Evolutionary conservation across 1,284 basidiomycete genomes (phyloP).

Genomic region (Microbotryum scabiosae): DNA sequence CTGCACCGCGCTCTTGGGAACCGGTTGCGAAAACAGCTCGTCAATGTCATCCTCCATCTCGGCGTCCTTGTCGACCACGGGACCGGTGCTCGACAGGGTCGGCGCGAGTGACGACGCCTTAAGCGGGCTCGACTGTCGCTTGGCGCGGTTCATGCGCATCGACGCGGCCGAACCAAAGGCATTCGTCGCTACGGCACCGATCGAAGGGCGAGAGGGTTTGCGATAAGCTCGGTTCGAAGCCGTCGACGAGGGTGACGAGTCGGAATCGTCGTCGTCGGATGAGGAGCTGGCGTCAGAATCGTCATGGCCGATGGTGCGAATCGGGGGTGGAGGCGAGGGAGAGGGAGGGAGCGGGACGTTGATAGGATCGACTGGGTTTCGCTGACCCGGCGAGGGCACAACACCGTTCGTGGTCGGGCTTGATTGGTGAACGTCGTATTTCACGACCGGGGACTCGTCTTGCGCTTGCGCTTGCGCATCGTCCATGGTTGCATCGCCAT

Average conservation of each 20-base stretch:
- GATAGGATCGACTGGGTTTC: background rate
- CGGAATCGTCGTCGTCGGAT: background rate
- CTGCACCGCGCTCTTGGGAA: conserved; percentile 3
- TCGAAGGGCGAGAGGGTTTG: conserved; percentile 3
- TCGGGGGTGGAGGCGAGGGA: conserved; percentile 14
- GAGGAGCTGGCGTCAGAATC: background rate
- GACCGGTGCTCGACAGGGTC: background rate
- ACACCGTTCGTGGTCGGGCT: too few species aligned
- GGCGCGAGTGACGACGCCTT: conserved; percentile 1
- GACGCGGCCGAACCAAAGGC: conserved; percentile 5
- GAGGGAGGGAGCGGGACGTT: conserved; percentile 6
- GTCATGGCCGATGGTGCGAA: conserved; percentile 15
- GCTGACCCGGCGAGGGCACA: too few species aligned
- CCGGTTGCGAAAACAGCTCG: conserved; percentile 13
- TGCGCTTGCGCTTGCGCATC: too few species aligned
- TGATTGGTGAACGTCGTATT: background rate
- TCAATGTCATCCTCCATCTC: conserved; percentile 14
- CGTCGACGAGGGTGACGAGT: conserved; percentile 2
- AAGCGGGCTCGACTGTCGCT: conserved; percentile 1
- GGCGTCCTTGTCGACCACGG: background rate
- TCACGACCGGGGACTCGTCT: too few species aligned
- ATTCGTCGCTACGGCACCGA: conserved; percentile 7
- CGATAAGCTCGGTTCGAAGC: background rate
- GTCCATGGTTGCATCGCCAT: background rate
- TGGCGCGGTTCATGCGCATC: background rate